phyloP scores from a whole-genome alignment of 371 early-diverging fungal genomes.

The Actinomortierella ambigua region DNA sequence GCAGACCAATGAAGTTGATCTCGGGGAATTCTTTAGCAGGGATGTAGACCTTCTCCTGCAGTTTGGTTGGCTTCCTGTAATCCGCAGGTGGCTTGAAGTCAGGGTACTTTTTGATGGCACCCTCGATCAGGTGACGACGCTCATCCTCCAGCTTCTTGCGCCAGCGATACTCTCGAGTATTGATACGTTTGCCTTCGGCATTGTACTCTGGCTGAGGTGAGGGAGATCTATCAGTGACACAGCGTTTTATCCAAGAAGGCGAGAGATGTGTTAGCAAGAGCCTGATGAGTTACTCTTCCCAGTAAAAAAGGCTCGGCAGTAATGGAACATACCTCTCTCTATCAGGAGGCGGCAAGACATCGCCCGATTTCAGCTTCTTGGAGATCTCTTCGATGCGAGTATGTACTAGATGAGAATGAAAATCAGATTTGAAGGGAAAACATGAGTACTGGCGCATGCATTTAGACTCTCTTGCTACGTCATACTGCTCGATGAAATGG shows the following conservation, averaged over 20 bases:
- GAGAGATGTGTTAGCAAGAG: too few species aligned
- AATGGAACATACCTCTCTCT: constrained; percentile 57
- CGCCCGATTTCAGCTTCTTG: constrained; percentile 78
- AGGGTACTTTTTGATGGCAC: constrained; percentile 77
- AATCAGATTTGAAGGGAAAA: background rate
- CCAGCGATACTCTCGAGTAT: constrained; percentile 93
- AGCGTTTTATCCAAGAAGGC: too few species aligned
- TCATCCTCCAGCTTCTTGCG: constrained; percentile 93
- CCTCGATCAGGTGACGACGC: constrained; percentile 86
- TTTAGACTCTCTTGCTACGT: constrained; percentile 1
- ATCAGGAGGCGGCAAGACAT: constrained; percentile 77
- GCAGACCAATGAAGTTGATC: constrained; percentile 96
- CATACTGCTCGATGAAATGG: background rate
- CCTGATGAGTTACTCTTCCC: too few species aligned
- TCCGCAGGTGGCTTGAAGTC: constrained; percentile 90
- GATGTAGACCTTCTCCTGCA: constrained; percentile 92
- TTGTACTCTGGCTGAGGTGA: constrained; percentile 94
- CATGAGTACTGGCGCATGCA: background rate
- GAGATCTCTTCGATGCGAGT: constrained; percentile 91
- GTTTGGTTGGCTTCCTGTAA: constrained; percentile 84
- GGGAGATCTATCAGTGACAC: constrained; percentile 85
- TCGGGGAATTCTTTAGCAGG: constrained; percentile 95
- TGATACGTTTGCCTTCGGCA: constrained; percentile 91
- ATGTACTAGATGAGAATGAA: constrained; percentile 56
- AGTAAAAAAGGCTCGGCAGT: too few species aligned